Percentiles rank a stretch among this genome's conserved stretches.
These are phyloP conservation scores for Urochloa ruziziensis DNA, from an alignment of 176 grass and related monocot species.

Conservation along the genomic window DNA sequence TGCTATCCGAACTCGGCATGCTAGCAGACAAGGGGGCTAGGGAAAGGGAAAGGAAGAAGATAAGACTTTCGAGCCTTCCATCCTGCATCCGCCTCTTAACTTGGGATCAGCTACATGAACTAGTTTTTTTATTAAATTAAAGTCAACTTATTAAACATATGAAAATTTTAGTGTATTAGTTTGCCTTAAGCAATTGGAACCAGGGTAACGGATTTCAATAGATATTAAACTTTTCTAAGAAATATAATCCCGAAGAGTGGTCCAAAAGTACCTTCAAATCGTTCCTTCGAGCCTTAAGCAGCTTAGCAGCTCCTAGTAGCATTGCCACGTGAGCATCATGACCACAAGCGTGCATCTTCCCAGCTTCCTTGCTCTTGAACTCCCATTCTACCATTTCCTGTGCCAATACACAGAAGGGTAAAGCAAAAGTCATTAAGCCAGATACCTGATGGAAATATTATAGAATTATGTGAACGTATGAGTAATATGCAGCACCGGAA, in stretches of 20 bases:
- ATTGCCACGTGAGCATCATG: constrained; percentile 86
- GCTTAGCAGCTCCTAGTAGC: constrained; percentile 70
- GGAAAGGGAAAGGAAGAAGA: too few species aligned
- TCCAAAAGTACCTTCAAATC: neutral
- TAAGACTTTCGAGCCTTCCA: too few species aligned
- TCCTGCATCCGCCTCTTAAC: too few species aligned
- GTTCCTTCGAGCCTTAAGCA: constrained; percentile 48
- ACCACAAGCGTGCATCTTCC: constrained; percentile 89
- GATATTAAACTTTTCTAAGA: too few species aligned
- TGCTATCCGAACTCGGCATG: too few species aligned
- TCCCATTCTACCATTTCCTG: constrained; percentile 83
- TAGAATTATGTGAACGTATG: neutral
- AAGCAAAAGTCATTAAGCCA: neutral
- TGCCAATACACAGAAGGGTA: constrained; percentile 12
- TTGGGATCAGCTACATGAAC: neutral
- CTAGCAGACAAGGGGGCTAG: too few species aligned
- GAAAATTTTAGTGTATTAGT: too few species aligned
- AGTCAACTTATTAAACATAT: too few species aligned
- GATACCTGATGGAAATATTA: neutral
- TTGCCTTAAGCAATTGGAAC: too few species aligned
- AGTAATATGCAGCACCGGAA: too few species aligned
- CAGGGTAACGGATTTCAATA: too few species aligned
- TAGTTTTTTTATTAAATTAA: neutral
- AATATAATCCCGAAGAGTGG: too few species aligned
- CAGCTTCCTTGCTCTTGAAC: constrained; percentile 70